Base-by-base conservation (phyloP, 148 eudicot genomes). In the Amaranthus hypochondriacus region DNA sequence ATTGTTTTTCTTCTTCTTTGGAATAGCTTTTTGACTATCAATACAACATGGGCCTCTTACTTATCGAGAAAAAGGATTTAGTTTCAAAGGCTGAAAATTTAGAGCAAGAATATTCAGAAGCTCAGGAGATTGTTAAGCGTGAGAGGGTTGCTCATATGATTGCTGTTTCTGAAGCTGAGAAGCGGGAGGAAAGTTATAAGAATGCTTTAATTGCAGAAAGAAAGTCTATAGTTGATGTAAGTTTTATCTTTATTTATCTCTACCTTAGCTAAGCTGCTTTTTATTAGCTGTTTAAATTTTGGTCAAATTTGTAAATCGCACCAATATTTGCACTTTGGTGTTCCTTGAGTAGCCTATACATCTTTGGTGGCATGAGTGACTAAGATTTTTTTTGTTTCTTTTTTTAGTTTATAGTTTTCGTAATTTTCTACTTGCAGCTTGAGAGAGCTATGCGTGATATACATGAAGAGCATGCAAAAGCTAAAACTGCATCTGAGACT, bases 21-120 rank as follows among this genome's bases (percentile, higher is more conserved):
- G 60, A 66, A 66, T 84, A 92, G 99, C 92, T 96, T 52, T 82
- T 79, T 67, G 97, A 92, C 76, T 90, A 92, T 70, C 99, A 96
- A 67, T 73, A 92, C 84, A 87, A 80, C 79, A 92, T 96, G 99
- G 99, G 97, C 13, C 82, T 92, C 68, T 82, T 96, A 13, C 84
- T 96, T 69, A 81, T 96, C 42, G 94, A 96, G 82, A 96, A 89
- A 71, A 78, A 90, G 52, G 78, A 86, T 72, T 83, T 90, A 85
- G 77, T 57, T 70, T 74, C 80, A 44, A 87, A 84, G 63, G 71
- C 77, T 77, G 94, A 84, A 70, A 89, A 90, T 64, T 68, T 90
- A 58, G 81, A 71, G 43, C 89, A 85, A 76, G 86, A 85, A 65
- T 77, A 86, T 76, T 82, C 82, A 14, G 96, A 90, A 80, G 86